A percentile compares a stretch with the other conserved stretches of the same genome.
These are phyloP conservation scores for Yamadazyma sp. DNA, from an alignment of 805 yeast genomes.

Conservation along the genomic window DNA sequence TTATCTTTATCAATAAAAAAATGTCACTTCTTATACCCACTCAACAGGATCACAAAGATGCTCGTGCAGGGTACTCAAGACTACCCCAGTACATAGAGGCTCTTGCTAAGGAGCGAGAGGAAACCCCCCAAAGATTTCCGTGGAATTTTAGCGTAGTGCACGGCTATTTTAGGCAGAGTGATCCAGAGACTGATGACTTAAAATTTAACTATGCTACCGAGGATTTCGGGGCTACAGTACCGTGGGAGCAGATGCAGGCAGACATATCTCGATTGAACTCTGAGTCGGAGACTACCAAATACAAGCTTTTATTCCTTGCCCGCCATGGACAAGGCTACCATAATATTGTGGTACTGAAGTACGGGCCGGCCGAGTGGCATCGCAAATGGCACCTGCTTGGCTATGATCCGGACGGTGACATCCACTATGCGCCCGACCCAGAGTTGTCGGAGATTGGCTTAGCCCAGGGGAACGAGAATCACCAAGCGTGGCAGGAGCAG, in stretches of 20 bases:
- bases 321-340: slow-evolving; percentile 76
- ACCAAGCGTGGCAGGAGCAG: slow-evolving; percentile 45
- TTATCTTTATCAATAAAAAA: background rate
- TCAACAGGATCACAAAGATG: slow-evolving; percentile 33
- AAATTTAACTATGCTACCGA: slow-evolving; percentile 41
- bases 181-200: slow-evolving; percentile 45
- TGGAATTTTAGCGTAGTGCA: slow-evolving; percentile 50
- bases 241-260: slow-evolving; percentile 39
- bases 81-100: slow-evolving; percentile 16
- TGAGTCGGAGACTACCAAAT: slow-evolving; percentile 26
- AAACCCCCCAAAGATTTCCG: slow-evolving; percentile 20
- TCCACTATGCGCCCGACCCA: slow-evolving; percentile 63
- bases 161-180: slow-evolving; percentile 52
- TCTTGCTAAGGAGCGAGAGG: slow-evolving; percentile 3
- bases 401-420: slow-evolving; percentile 49
- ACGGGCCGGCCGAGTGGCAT: slow-evolving; percentile 59
- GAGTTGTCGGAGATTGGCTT: slow-evolving; percentile 54
- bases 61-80: slow-evolving; percentile 25
- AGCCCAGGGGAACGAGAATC: slow-evolving; percentile 54
- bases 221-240: slow-evolving; percentile 43
- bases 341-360: slow-evolving; percentile 52
- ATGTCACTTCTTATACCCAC: slow-evolving; percentile 32
- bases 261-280: slow-evolving; percentile 12
- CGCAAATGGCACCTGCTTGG: slow-evolving; percentile 50
- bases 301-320: slow-evolving; percentile 54